phyloP scores from a whole-genome alignment of 2,329 filamentous ascomycete genomes.

The Ophiocordyceps polyrhachis-furcata region DNA sequence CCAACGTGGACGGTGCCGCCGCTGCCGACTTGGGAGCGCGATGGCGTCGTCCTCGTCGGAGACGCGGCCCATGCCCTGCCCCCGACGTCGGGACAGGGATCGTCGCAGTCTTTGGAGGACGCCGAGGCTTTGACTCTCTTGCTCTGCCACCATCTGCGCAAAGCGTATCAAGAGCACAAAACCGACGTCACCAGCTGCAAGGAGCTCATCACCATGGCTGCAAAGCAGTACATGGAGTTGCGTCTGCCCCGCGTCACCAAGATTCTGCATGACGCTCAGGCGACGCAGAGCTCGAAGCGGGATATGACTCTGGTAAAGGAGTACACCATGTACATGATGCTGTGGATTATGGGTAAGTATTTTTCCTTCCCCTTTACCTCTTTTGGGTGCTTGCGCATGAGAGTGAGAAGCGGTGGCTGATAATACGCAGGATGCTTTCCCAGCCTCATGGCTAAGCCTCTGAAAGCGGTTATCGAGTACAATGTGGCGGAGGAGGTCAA shows the following conservation, averaged over 20 bases:
- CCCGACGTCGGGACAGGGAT: slow-evolving; percentile 6
- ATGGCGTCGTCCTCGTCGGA: slow-evolving; percentile 7
- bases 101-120: slow-evolving; percentile 7
- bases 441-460: slow-evolving; percentile 1
- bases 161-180: neutral
- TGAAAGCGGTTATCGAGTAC: slow-evolving; percentile 3
- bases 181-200: slow-evolving; percentile 1
- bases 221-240: slow-evolving; percentile 6
- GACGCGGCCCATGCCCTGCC: slow-evolving; percentile 8
- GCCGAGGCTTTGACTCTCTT: slow-evolving; percentile 5
- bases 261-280: slow-evolving; percentile 4
- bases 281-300: slow-evolving; percentile 4
- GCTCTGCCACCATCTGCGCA: slow-evolving; percentile 4
- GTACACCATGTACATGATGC: slow-evolving; percentile 6
- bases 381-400: neutral
- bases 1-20: slow-evolving; percentile 7
- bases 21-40: slow-evolving; percentile 6
- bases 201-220: slow-evolving; percentile 3
- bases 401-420: neutral
- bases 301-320: slow-evolving; percentile 5
- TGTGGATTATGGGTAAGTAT: slow-evolving; percentile 5
- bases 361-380: no score
- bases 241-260: slow-evolving; percentile 5
- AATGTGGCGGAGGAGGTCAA: slow-evolving; percentile 6
- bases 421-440: slow-evolving; percentile 5